phyloP scores from a whole-genome alignment of 176 grass and related monocot genomes.

The Panicum miliaceum region DNA sequence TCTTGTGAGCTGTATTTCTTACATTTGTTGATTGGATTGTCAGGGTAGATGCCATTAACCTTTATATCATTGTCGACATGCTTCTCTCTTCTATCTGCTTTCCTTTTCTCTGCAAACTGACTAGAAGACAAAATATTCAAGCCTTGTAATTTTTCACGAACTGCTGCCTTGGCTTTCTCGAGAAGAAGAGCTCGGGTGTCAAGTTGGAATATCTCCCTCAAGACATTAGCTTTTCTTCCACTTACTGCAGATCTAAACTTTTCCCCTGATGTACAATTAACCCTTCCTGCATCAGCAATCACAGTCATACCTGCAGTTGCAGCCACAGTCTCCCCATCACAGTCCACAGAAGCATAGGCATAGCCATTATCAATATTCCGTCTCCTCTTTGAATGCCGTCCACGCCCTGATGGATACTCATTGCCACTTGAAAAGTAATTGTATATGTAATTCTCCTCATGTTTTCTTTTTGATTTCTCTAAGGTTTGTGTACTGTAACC shows the following conservation, averaged over 20 bases:
- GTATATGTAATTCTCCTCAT: slow-evolving; percentile 53
- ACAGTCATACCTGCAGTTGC: slow-evolving; percentile 20
- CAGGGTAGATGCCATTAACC: neutral
- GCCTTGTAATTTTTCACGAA: slow-evolving; percentile 52
- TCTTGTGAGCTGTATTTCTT: slow-evolving; percentile 41
- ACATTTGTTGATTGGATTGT: slow-evolving; percentile 21
- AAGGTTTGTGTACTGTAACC: slow-evolving; percentile 12
- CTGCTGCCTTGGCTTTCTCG: slow-evolving; percentile 52
- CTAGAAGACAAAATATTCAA: slow-evolving; percentile 40
- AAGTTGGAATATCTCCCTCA: slow-evolving; percentile 60
- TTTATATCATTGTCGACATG: slow-evolving; percentile 19
- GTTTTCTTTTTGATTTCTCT: slow-evolving; percentile 54
- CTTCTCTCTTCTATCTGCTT: slow-evolving; percentile 27
- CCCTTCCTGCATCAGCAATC: slow-evolving; percentile 27
- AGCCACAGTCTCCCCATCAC: neutral
- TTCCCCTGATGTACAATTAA: slow-evolving; percentile 43
- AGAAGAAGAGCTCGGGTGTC: slow-evolving; percentile 51
- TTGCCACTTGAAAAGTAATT: slow-evolving; percentile 51
- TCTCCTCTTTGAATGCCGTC: slow-evolving; percentile 54
- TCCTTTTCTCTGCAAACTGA: slow-evolving; percentile 18
- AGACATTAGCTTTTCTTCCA: slow-evolving; percentile 54
- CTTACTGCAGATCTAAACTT: slow-evolving; percentile 39
- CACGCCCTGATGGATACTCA: slow-evolving; percentile 42
- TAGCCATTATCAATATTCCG: slow-evolving; percentile 37
- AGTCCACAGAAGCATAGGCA: slow-evolving; percentile 10